A percentile compares a stretch with the other conserved stretches of the same genome.
phyloP scores from a whole-genome alignment of 2,329 filamentous ascomycete species.

The Pseudocercospora eumusae region DNA sequence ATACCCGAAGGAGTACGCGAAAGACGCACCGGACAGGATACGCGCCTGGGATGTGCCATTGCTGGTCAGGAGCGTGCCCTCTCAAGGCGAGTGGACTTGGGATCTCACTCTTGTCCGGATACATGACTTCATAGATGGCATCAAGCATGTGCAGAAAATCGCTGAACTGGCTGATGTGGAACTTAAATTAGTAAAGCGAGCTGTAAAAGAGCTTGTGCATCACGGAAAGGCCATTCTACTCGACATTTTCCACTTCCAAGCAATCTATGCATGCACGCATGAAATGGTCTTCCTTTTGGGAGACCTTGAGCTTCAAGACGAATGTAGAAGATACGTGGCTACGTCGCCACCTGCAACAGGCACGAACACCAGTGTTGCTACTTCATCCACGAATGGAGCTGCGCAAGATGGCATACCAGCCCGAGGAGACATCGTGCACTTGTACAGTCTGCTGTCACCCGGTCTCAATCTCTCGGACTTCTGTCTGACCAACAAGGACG shows the following conservation, averaged over 20 bases:
- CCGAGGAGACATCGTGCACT: conserved; percentile 62
- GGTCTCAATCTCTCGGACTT: conserved; percentile 85
- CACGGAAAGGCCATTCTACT: conserved; percentile 88
- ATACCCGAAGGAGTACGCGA: conserved; percentile 68
- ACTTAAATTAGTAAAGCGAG: conserved; percentile 79
- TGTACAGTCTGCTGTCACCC: conserved; percentile 83
- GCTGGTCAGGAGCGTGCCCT: conserved; percentile 55
- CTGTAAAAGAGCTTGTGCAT: conserved; percentile 85
- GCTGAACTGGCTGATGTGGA: conserved; percentile 83
- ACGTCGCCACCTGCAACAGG: conserved; percentile 34
- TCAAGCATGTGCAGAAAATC: conserved; percentile 85
- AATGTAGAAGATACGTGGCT: conserved; percentile 84
- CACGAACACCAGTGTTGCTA: conserved; percentile 4
- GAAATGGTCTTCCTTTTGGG: conserved; percentile 77
- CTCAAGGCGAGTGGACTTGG: conserved; percentile 65
- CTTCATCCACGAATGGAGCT: conserved; percentile 13
- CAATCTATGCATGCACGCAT: conserved; percentile 81
- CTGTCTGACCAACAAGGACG: conserved; percentile 72
- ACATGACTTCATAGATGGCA: conserved; percentile 83
- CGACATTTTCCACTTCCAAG: conserved; percentile 92
- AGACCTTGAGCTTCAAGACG: conserved; percentile 76
- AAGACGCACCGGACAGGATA: conserved; percentile 73
- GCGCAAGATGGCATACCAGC: conserved; percentile 12
- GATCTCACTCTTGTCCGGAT: conserved; percentile 78
- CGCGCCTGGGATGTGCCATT: conserved; percentile 90